These are phyloP conservation scores for Cercospora canescens DNA, from an alignment of 2,329 filamentous ascomycete genomes.

Conservation along the genomic window DNA sequence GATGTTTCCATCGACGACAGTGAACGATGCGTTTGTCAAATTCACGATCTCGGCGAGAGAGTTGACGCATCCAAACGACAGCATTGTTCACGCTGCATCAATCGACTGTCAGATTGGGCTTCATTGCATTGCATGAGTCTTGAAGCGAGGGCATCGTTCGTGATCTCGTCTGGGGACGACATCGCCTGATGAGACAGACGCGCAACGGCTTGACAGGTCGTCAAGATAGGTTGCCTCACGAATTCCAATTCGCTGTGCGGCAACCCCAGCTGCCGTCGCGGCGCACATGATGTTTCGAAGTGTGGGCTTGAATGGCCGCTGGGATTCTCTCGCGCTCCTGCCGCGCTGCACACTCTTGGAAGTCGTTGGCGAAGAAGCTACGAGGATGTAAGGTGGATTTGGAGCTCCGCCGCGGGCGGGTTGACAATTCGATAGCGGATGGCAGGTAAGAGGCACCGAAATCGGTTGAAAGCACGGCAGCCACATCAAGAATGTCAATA, in stretches of 20 bases:
- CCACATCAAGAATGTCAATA: neutral
- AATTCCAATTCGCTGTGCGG: neutral
- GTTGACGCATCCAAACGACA: neutral
- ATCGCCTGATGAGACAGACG: neutral
- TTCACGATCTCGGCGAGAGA: neutral
- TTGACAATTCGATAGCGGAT: neutral
- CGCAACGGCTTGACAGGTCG: neutral
- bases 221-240: neutral
- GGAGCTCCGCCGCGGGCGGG: neutral
- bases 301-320: too few relatives aligned
- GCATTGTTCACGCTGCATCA: neutral
- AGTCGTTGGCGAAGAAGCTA: neutral
- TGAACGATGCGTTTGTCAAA: neutral
- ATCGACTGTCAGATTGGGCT: neutral
- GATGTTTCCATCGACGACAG: neutral
- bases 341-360: neutral
- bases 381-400: neutral
- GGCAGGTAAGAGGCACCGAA: neutral
- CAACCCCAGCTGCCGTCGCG: neutral
- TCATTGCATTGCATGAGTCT: neutral
- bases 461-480: neutral
- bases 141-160: neutral
- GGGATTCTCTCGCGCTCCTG: neutral
- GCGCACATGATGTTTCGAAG: too few relatives aligned
- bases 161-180: neutral